These are phyloP conservation scores for Pulicaria dysenterica DNA, from an alignment of 129 eudicot genomes.

Conservation along the genomic window DNA sequence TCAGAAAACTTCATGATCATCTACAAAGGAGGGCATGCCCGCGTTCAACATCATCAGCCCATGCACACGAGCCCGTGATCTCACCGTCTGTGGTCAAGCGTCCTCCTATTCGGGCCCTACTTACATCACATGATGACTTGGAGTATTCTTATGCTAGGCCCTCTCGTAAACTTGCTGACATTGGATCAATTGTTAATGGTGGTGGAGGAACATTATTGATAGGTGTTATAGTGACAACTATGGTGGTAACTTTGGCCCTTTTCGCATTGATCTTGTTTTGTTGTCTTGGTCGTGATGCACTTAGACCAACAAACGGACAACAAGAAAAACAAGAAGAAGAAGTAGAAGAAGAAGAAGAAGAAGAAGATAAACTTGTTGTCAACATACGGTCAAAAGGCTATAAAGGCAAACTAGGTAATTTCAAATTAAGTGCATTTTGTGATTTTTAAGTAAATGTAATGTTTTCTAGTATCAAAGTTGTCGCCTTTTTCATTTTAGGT, in stretches of 20 bases:
- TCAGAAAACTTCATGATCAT: slow-evolving; percentile 28
- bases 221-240: slow-evolving; percentile 30
- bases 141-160: slow-evolving; percentile 28
- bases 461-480: too few relatives aligned
- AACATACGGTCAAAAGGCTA: slow-evolving; percentile 29
- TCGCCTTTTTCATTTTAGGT: slow-evolving; percentile 2
- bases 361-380: slow-evolving; percentile 34
- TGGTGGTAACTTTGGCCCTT: slow-evolving; percentile 34
- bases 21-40: slow-evolving; percentile 31
- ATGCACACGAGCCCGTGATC: not conserved
- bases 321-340: not conserved
- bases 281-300: slow-evolving; percentile 35
- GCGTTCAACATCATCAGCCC: slow-evolving; percentile 7
- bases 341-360: slow-evolving; percentile 22
- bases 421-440: not conserved
- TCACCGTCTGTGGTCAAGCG: slow-evolving; percentile 18
- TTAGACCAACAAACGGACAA: slow-evolving; percentile 22
- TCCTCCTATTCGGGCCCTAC: slow-evolving; percentile 34
- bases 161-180: slow-evolving; percentile 34
- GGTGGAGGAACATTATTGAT: slow-evolving; percentile 19
- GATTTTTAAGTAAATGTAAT: not conserved
- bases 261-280: slow-evolving; percentile 27
- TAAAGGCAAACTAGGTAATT: slow-evolving; percentile 30
- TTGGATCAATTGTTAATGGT: slow-evolving; percentile 19
- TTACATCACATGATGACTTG: slow-evolving; percentile 32